phyloP scores from a whole-genome alignment of 2,329 filamentous ascomycete species.

The Claviceps sp. region DNA sequence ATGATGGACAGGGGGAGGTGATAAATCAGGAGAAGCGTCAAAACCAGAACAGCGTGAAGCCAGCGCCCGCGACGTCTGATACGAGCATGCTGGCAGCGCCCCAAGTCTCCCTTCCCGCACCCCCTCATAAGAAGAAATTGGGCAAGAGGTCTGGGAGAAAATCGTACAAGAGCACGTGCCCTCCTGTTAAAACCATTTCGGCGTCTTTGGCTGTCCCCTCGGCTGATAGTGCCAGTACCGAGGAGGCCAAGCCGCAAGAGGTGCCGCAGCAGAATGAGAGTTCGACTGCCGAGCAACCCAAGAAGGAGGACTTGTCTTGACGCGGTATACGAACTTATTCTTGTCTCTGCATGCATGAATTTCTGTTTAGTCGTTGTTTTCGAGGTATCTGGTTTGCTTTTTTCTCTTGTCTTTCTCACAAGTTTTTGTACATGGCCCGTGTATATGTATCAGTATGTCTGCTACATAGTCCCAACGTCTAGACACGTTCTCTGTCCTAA shows the following conservation, averaged over 20 bases:
- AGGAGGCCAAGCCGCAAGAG: slow-evolving; percentile 22
- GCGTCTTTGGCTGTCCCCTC: slow-evolving; percentile 17
- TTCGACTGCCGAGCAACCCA: slow-evolving; percentile 17
- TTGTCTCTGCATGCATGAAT: not conserved
- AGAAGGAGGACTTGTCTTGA: slow-evolving; percentile 21
- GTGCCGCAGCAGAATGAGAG: slow-evolving; percentile 24
- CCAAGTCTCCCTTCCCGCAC: slow-evolving; percentile 23
- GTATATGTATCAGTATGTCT: too few relatives aligned
- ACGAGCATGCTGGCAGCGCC: slow-evolving; percentile 24
- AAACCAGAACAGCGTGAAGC: slow-evolving; percentile 3
- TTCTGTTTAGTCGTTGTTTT: not conserved
- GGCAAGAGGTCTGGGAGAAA: slow-evolving; percentile 2
- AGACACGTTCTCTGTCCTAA: too few relatives aligned
- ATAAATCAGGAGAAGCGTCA: slow-evolving; percentile 9
- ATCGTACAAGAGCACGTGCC: not conserved
- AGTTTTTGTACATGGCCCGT: not conserved
- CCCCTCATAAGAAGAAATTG: slow-evolving; percentile 20
- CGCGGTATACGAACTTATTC: not conserved
- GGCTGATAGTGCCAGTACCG: slow-evolving; percentile 19
- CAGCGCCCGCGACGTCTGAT: slow-evolving; percentile 6
- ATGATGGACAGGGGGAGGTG: slow-evolving; percentile 3
- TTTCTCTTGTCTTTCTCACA: not conserved
- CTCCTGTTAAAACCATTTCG: slow-evolving; percentile 15
- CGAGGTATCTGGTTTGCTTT: not conserved
- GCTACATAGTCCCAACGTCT: too few relatives aligned